phyloP scores from a whole-genome alignment of 2,329 filamentous ascomycete species.

The Neospermospora avenae region DNA sequence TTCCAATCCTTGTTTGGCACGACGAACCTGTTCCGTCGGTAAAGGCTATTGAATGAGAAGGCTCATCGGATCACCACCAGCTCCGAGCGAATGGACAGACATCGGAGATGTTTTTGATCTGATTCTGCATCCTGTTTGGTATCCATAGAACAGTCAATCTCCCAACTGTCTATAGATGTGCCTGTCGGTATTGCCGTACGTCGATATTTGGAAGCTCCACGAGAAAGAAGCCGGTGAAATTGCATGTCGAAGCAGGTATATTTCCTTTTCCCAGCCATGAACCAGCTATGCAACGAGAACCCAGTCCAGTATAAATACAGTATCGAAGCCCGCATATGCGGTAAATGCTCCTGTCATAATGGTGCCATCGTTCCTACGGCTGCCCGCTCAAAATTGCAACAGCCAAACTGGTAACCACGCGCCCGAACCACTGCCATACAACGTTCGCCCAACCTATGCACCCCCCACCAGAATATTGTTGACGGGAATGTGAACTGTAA shows the following conservation, averaged over 20 bases:
- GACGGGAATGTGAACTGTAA: conserved; percentile 47
- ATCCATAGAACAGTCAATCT: no score
- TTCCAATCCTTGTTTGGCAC: no score
- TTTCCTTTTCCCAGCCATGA: conserved; percentile 19
- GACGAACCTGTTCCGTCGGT: no score
- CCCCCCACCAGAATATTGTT: conserved; percentile 50
- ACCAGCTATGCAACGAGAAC: conserved; percentile 17
- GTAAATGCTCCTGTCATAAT: conserved; percentile 11
- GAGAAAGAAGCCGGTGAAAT: no score
- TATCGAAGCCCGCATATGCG: conserved; percentile 8
- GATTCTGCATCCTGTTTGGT: no score
- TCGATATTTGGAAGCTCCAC: neutral
- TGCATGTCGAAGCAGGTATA: conserved; percentile 8
- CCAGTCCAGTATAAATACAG: conserved; percentile 26
- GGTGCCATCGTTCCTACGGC: conserved; percentile 1
- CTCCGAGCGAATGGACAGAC: no score
- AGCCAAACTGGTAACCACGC: neutral
- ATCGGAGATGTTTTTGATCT: no score
- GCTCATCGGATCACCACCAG: no score
- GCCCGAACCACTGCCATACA: neutral
- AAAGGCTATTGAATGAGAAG: no score
- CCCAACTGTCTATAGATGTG: no score
- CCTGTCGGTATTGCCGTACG: no score
- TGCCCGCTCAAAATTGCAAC: neutral
- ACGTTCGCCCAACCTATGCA: conserved; percentile 24